phyloP scores from a whole-genome alignment of 441 rosid genomes.

The Erodium texanum region DNA sequence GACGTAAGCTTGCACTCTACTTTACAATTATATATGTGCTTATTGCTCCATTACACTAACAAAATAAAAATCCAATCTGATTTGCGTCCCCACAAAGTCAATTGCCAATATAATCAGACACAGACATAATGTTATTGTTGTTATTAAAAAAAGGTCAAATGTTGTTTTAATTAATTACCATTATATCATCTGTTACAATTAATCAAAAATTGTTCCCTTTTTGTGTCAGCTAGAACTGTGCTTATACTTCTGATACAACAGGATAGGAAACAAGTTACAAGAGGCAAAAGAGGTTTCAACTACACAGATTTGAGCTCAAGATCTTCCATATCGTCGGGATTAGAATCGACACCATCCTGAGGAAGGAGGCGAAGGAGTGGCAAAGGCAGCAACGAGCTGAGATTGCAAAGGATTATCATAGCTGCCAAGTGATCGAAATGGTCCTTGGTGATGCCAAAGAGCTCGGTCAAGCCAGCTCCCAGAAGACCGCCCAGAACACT shows the following conservation, averaged over 20 bases:
- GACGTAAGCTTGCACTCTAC: too few species aligned
- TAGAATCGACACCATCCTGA: conserved; percentile 30
- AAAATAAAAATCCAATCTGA: too few species aligned
- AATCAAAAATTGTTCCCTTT: neutral
- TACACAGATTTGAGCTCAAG: conserved; percentile 50
- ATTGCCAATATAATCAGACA: too few species aligned
- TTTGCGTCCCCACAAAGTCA: too few species aligned
- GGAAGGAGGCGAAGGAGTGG: conserved; percentile 88
- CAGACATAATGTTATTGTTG: too few species aligned
- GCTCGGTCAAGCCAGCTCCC: conserved; percentile 87
- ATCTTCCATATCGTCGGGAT: conserved; percentile 37
- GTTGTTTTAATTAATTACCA: neutral
- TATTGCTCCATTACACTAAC: too few species aligned
- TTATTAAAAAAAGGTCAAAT: neutral
- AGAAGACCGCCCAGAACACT: conserved; percentile 83
- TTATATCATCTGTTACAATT: neutral
- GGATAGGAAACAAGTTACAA: neutral
- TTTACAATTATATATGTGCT: too few species aligned
- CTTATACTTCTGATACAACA: neutral
- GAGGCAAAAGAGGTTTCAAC: neutral
- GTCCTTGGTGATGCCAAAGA: conserved; percentile 74
- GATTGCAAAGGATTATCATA: conserved; percentile 79
- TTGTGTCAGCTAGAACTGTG: neutral
- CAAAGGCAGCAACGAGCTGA: conserved; percentile 82
- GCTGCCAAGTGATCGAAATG: conserved; percentile 55